Evolutionary conservation across 768 basidiomycete genomes (phyloP), one percentile per base, ranked within the genome.

Genomic region (Russula ochroleuca): DNA sequence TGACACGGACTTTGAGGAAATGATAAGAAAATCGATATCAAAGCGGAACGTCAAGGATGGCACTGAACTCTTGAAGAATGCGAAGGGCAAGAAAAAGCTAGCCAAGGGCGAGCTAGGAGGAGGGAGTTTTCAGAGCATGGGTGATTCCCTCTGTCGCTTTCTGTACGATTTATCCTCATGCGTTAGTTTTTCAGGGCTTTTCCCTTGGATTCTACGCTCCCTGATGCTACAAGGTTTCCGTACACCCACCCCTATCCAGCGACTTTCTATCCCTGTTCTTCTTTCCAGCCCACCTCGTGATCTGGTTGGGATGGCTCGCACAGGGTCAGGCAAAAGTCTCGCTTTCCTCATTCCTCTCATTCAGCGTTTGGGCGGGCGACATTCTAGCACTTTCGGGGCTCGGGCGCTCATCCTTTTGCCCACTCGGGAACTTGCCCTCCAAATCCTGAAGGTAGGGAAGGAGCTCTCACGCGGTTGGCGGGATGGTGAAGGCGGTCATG

Each of bases 231-330:
- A 96, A 71, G 96, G 96, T 19, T 98, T 92, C 75, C 88, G 92
- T 40, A 89, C 87, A 49, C 97, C 97, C 15, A 99, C 97, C 0
- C 97, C 97, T 0, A 98, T 99, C 55, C 97, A 99, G 74, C 85
- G 96, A 7, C 81, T 90, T 25, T 79, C 94, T 3, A 91, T 99
- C 50, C 97, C 97, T 7, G 79, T 86, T 21, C 83, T 97, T 47
- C 83, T 98, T 43, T 75, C 87, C 14, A 85, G 82, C 47, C 94
- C 95, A 45, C 93, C 94, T 10, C 80, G 90, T 57, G 95, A 97
- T 75, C 85, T 99, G 15, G 93, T 98, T 15, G 96, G 93, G 47
- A 99, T 98, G 97, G 96, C 97, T 41, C 84, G 97, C 41, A 99
- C 97, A 5, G 97, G 97, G 47, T 97, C 94, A 2, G 97, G 97